Evolutionary conservation across 2,329 filamentous ascomycete species (phyloP), one percentile per base, ranked within the genome.

Genomic region (Diplodia corticola): DNA sequence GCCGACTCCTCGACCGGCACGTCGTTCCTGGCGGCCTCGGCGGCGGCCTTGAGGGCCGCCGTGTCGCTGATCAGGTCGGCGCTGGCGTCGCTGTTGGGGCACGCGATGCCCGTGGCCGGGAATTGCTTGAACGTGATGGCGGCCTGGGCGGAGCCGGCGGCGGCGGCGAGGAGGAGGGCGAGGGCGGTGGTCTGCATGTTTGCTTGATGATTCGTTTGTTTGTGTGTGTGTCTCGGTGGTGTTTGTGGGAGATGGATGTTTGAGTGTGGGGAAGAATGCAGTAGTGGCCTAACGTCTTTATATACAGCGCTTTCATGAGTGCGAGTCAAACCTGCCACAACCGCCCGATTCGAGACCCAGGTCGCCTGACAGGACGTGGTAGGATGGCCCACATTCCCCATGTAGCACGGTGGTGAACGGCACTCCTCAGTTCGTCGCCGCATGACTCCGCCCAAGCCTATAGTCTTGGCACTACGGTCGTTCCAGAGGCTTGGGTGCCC

Each of bases 51-150:
- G 15, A 59, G 37, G 26, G n/a, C 24, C 7, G 40, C 55, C 22
- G 55, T 59, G 20, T 7, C 13, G 20, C 53, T 40, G 53, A 13
- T 57, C 53, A 57, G n/a, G 33, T 57, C 17, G 53, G 15, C 33
- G 53, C 33, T 40, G 20, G 53, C 30, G 5, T 40, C 53, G 22
- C 17, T n/a, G 53, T 57, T 57, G 37, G 55, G 55, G 55, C 55
- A 59, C 15, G 55, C 24, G 17, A 59, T 7, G 26, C 55, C 55
- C 7, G 24, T 59, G 40, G 55, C 24, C 1, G 55, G 55, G 37
- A 59, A 59, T 10, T 30, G 24, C 24, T 59, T 37, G 37, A n/a
- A 59, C 5, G 35, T 59, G 37, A 59, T 48, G 55, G 22, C 37
- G 35, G 53, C 53, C 30, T 40, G 15, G 2, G 53, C 53, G 37